phyloP scores from a whole-genome alignment of 2,329 filamentous ascomycete species.

The Hymenoscyphus scutula region DNA sequence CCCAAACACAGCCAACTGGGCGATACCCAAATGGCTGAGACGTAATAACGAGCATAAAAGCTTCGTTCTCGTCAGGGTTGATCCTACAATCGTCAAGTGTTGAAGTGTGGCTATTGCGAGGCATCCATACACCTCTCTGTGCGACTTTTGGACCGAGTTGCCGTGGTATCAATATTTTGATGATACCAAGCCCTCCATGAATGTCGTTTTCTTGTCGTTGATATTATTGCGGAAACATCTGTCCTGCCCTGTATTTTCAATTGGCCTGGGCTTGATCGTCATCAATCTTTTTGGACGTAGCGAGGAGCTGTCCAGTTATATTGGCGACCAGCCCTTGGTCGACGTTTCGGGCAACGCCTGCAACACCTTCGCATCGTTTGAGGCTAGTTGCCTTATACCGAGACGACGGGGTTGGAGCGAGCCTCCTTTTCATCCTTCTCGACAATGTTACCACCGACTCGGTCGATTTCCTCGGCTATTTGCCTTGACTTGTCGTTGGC shows the following conservation, averaged over 20 bases:
- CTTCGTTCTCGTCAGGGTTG: neutral
- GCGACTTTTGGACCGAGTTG: neutral
- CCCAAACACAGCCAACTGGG: neutral
- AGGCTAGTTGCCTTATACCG: neutral
- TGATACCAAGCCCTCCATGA: neutral
- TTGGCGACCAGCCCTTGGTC: neutral
- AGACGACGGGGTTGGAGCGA: neutral
- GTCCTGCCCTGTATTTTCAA: neutral
- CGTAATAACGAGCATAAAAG: slow-evolving; percentile 2
- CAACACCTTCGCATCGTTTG: neutral
- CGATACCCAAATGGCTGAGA: slow-evolving; percentile 1
- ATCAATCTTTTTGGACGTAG: neutral
- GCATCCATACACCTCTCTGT: neutral
- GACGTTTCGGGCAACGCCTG: neutral
- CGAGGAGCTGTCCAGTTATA: neutral
- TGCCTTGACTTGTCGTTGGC: slow-evolving; percentile 19
- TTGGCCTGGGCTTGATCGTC: neutral
- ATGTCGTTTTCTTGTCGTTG: neutral
- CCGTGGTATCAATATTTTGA: neutral
- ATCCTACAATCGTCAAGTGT: neutral
- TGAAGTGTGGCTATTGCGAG: neutral
- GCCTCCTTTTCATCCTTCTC: slow-evolving; percentile 8
- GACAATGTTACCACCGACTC: slow-evolving; percentile 6
- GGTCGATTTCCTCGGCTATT: slow-evolving; percentile 19
- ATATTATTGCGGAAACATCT: neutral